Conservation (phyloP, 2,329 filamentous ascomycete genomes). For the Cercospora sesami region DNA sequence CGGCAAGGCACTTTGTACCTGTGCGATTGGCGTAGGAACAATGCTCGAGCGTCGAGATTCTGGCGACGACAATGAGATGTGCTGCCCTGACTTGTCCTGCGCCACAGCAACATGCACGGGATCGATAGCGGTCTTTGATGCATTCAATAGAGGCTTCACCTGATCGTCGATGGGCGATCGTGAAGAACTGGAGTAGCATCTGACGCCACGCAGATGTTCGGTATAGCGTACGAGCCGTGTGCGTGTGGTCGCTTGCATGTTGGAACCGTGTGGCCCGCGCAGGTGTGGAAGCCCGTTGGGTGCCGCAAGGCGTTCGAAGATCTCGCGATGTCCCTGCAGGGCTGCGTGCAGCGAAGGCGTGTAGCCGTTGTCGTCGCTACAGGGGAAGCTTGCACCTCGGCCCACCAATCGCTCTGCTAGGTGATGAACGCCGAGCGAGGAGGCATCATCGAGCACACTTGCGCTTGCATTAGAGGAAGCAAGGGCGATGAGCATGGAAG, state of each 20-base stretch:
- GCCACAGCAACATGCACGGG: not conserved
- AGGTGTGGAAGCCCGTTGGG: slow-evolving; percentile 68
- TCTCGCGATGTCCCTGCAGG: slow-evolving; percentile 71
- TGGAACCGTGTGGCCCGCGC: slow-evolving; percentile 53
- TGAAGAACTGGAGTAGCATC: not conserved
- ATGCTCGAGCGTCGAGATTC: not conserved
- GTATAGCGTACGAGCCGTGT: not conserved
- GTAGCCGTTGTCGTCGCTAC: slow-evolving; percentile 70
- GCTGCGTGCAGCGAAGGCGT: slow-evolving; percentile 80
- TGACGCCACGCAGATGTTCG: not conserved
- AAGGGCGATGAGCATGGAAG: slow-evolving; percentile 40
- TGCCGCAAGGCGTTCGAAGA: slow-evolving; percentile 72
- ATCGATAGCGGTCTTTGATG: not conserved
- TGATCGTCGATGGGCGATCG: not conserved
- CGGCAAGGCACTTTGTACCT: not conserved
- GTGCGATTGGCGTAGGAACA: not conserved
- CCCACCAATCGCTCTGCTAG: not conserved
- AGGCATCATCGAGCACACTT: not conserved
- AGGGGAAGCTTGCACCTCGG: not conserved
- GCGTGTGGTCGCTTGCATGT: not conserved
- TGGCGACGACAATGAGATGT: not conserved
- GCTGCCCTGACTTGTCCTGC: not conserved
- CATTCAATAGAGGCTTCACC: not conserved
- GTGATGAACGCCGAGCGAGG: not conserved
- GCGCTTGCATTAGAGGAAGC: not conserved